Base-by-base conservation (phyloP, 176 grass and related monocot species). In the Bolboschoenus planiculmis region DNA sequence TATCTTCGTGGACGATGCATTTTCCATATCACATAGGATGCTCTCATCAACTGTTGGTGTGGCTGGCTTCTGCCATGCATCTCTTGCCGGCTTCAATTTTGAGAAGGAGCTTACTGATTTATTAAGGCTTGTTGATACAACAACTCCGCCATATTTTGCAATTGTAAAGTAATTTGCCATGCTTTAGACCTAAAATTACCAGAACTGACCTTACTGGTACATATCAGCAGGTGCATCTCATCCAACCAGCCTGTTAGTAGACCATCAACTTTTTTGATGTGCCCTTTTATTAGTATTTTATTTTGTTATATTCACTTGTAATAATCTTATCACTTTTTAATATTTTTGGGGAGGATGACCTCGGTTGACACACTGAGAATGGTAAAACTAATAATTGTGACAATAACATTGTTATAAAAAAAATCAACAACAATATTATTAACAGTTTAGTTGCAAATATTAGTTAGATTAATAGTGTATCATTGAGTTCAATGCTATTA, bases 1-100 rank as follows among this genome's bases (percentile, higher is more conserved):
- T 68, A 75, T 98, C 48, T 98, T 91, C 85, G 85, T 98, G 40
- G 89, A 94, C 57, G 95, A 94, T 84, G 88, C 90, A 58, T 93
- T 98, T 86, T 94, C 88, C 56, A 26, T 93, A 78, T 98, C 92
- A 81, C 92, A 94, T 94, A 94, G 90, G 87, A 88, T 94, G 90
- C 95, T 87, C 46, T 85, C 92, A 83, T 97, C 95, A 70, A 94
- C 90, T 88, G 92, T 97, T 90, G 90, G 95, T 62, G 90, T 94
- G 84, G 85, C 87, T 37, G 54, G 95, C 81, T 94, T 91, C 86
- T 98, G 95, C 79, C 80, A 88, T 83, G 81, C 84, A 75, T 97
- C 95, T 85, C 77, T 97, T 89, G 90, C 90, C 35, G 95, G 95
- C 84, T 97, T 94, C 73, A 79, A 91, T 85, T 94, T 97, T 81